phyloP scores from a whole-genome alignment of 441 rosid species.

The Melastoma candidum region DNA sequence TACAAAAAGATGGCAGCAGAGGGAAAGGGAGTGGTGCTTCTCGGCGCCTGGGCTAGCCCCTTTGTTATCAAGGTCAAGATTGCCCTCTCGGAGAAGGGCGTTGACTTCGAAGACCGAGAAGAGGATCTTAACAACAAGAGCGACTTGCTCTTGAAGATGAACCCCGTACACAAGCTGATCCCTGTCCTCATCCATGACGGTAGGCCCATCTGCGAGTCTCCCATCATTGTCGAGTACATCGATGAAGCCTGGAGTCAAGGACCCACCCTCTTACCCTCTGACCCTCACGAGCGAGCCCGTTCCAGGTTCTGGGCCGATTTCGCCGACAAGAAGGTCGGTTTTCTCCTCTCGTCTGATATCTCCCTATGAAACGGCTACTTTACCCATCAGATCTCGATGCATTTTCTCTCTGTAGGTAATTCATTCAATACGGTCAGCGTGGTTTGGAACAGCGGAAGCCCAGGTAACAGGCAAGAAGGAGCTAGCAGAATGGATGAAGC shows the following conservation, averaged over 20 bases:
- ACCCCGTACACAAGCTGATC: conserved; percentile 5
- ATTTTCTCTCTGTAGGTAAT: too few species aligned
- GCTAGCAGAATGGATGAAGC: conserved; percentile 3
- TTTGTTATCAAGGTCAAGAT: conserved; percentile 11
- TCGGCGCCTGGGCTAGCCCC: conserved; percentile 7
- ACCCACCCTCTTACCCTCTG: conserved; percentile 8
- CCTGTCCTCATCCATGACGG: conserved; percentile 10
- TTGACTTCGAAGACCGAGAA: conserved; percentile 6
- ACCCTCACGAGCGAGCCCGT: conserved; percentile 11
- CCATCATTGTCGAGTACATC: conserved; percentile 4
- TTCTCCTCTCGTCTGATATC: too few species aligned
- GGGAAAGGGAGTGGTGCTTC: conserved; percentile 6
- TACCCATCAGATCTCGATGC: too few species aligned
- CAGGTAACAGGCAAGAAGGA: conserved; percentile 11
- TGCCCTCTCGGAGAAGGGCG: conserved; percentile 15
- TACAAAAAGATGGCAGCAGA: too few species aligned
- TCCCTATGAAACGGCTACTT: too few species aligned
- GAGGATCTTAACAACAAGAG: conserved; percentile 4
- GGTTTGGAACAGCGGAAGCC: conserved; percentile 1
- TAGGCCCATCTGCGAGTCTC: conserved; percentile 9
- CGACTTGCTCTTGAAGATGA: conserved; percentile 6
- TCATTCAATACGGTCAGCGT: neutral
- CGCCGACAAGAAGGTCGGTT: conserved; percentile 4
- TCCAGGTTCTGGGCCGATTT: conserved; percentile 14
- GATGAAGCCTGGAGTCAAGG: conserved; percentile 12